Percentiles rank a stretch among this genome's conserved stretches.
Evolutionary conservation across 768 basidiomycete species (phyloP).

Genomic region (Steccherinum ochraceum): DNA sequence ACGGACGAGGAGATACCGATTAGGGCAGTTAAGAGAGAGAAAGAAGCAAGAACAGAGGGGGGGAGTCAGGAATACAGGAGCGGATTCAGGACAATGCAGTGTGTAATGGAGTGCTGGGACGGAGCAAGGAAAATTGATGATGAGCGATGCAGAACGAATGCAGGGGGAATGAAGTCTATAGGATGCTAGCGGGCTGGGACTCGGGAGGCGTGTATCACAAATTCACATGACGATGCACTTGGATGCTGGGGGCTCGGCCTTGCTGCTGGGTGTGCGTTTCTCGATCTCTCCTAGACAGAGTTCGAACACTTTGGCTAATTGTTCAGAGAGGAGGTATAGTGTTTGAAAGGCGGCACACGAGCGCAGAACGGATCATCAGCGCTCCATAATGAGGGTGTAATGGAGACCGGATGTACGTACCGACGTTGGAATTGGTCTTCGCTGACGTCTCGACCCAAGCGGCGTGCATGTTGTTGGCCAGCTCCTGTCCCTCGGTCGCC

Average conservation of each 20-base stretch:
- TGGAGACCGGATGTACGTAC: constrained; percentile 43
- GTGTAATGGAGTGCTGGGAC: constrained; percentile 6
- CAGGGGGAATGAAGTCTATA: constrained; percentile 6
- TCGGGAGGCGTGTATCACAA: constrained; percentile 18
- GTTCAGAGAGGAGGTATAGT: neutral
- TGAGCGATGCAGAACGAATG: constrained; percentile 1
- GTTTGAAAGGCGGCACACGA: too few species aligned
- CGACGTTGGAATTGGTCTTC: constrained; percentile 79
- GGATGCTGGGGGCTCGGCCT: constrained; percentile 34
- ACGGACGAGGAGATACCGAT: neutral
- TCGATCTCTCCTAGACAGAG: constrained; percentile 80
- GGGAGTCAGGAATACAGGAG: constrained; percentile 6
- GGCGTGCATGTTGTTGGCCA: constrained; percentile 67
- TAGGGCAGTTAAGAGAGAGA: neutral
- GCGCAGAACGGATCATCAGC: neutral
- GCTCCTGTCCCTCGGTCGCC: constrained; percentile 61
- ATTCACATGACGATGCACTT: constrained; percentile 54
- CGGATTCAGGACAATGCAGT: constrained; percentile 13
- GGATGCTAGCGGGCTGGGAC: too few species aligned
- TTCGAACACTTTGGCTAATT: constrained; percentile 77
- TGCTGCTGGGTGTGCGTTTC: constrained; percentile 54
- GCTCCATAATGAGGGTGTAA: neutral
- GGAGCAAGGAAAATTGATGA: constrained; percentile 7
- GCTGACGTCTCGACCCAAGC: constrained; percentile 89
- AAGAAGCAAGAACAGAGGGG: neutral